Base-by-base conservation (phyloP, 1,139 yeast species). In the Kazachstania sp. region DNA sequence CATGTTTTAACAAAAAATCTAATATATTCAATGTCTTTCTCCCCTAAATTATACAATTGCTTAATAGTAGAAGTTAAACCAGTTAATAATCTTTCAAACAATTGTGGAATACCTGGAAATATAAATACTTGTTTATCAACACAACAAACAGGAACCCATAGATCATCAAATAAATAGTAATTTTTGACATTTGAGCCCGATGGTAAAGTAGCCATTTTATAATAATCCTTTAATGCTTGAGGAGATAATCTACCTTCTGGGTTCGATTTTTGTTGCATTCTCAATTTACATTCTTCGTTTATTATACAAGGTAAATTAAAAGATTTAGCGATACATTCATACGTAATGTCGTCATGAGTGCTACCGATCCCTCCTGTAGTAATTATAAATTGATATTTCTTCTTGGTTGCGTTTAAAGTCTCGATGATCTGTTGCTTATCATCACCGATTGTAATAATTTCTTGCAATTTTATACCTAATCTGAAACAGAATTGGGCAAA, bases 331-430 rank as follows among this genome's bases (percentile, higher is more conserved):
- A 86, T 63, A 5, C 83, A 74, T 45, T 79, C 79, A 63, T 87
- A 86, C 0, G 95, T 86, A 49, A 86, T 82, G 62, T 86, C 96
- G 61, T 86, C 95, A 58, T 86, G 95, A 0, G 95, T 87, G 3
- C 95, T 86, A 0, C 96, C 96, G 52, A 87, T 84, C 0, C 86
- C 73, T 6, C 96, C 95, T 16, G 87, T 78, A 1, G 95, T 86
- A 16, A 86, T 75, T 5, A 86, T 74, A 47, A 86, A 74, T 58
- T 85, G 92, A 55, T 80, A 81, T 42, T 74, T 69, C 19, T 70
- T 61, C 30, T 75, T 66, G 50, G 85, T 68, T 6, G 71, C 61
- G 32, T 65, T 64, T 30, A 85, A 66, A 1, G 83, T 75, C 12
- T 72, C 72, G 2, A 73, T 67, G 44, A 87, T 86, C 51, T 84